Base-by-base conservation (phyloP, 352 stramenopile genomes). In the Phytophthora uliginosa region DNA sequence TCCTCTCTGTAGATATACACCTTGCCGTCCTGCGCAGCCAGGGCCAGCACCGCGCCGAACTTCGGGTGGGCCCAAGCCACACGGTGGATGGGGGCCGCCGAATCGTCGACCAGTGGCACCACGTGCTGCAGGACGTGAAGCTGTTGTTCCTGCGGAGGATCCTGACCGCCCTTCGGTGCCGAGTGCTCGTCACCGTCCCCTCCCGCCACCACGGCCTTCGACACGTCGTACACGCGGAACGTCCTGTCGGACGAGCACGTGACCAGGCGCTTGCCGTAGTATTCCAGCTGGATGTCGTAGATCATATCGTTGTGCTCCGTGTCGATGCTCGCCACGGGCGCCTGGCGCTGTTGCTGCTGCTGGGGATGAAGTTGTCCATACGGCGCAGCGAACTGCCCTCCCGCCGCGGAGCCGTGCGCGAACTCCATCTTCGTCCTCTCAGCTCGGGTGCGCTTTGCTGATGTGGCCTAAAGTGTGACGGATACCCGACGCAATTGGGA, bases 291-390 rank as follows among this genome's bases (percentile, higher is more conserved):
- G 36, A 96, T 94, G 76, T 97, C 90, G 72, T 94, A 91, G 64
- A 97, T 91, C 86, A 95, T 95, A 76, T 95, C 90, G 40, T 92
- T 93, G 73, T 97, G 90, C 68, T 96, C 88, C 59, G 89, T 97
- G 73, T 96, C 88, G 50, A 97, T 90, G 57, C 85, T 94, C 31
- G 76, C 69, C 54, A 86, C 61, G 7, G 88, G 84, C 26, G 73
- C 55, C n/a, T 85, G 70, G 9, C 81, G 84, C 51, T 58, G 58
- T 47, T 63, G 54, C 22, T 79, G 70, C 24, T 78, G 72, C 18
- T 42, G 47, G 1, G 26, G 33, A 7, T 77, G 63, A 22, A 40
- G 50, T 12, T 72, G 69, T 22, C 38, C 57, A 31, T 70, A 63
- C 9, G 71, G 61, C 7, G 48, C 34, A 40, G 63, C 28, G 54